phyloP scores from a whole-genome alignment of 805 yeast genomes.

The Clavispora vitiphila region DNA sequence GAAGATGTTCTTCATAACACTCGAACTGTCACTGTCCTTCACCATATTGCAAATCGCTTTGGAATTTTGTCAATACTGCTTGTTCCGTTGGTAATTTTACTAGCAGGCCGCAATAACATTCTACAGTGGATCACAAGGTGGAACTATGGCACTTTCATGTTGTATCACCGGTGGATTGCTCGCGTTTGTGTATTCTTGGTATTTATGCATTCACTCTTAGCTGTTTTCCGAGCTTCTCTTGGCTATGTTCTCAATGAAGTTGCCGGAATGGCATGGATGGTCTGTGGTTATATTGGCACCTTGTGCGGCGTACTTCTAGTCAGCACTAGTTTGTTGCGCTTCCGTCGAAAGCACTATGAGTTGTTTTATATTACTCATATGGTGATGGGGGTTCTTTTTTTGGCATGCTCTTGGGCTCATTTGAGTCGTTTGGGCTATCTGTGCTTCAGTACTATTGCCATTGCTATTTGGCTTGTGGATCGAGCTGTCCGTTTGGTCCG shows the following conservation, averaged over 20 bases:
- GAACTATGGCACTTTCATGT: conserved; percentile 13
- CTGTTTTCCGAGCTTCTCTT: conserved; percentile 2
- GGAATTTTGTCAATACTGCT: conserved; percentile 9
- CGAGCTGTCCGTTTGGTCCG: conserved; percentile 30
- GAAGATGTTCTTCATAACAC: background rate
- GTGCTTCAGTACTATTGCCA: conserved; percentile 41
- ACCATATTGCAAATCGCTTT: conserved; percentile 11
- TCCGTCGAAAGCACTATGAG: conserved; percentile 21
- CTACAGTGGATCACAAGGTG: conserved; percentile 15
- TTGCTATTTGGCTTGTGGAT: conserved; percentile 59
- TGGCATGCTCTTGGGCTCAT: conserved; percentile 17
- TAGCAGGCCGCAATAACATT: conserved; percentile 17
- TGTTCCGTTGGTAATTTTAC: conserved; percentile 12
- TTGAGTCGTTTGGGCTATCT: conserved; percentile 16
- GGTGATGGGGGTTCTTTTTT: conserved; percentile 16
- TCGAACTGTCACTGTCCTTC: background rate
- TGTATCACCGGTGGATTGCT: conserved; percentile 15
- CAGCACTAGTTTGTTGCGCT: conserved; percentile 13
- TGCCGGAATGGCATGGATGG: conserved; percentile 5
- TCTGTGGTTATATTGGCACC: conserved; percentile 11
- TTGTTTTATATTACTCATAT: conserved; percentile 19
- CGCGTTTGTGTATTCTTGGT: conserved; percentile 11
- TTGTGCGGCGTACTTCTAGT: conserved; percentile 9
- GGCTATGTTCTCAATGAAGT: conserved; percentile 2
- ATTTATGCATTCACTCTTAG: conserved; percentile 7